Conservation (phyloP, 2,329 filamentous ascomycete species). For the Xylariaceae sp. region DNA sequence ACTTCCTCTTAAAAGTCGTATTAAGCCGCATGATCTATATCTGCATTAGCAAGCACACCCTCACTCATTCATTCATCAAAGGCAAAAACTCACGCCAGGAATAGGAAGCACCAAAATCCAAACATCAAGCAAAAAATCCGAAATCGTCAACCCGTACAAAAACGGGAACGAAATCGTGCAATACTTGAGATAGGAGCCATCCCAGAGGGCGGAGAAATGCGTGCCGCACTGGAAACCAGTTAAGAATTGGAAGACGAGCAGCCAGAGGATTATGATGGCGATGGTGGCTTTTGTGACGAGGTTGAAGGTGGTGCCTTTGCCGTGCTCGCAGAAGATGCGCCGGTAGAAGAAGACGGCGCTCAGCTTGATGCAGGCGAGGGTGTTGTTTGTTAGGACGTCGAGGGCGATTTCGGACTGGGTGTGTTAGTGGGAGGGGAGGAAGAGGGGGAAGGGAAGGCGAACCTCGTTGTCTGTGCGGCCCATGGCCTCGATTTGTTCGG, state of each 20-base stretch:
- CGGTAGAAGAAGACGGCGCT: slow-evolving; percentile 16
- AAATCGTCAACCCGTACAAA: slow-evolving; percentile 18
- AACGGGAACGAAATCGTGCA: slow-evolving; percentile 21
- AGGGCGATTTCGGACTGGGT: not conserved
- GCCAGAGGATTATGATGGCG: not conserved
- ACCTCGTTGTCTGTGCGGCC: not conserved
- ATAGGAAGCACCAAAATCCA: slow-evolving; percentile 22
- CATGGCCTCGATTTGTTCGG: not conserved
- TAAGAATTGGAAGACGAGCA: slow-evolving; percentile 16
- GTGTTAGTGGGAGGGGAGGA: too few species aligned
- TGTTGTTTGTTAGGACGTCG: slow-evolving; percentile 7
- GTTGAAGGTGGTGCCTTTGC: not conserved
- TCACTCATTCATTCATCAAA: too few species aligned
- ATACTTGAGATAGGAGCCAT: slow-evolving; percentile 20
- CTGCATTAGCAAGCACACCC: too few species aligned
- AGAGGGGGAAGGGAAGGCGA: not conserved
- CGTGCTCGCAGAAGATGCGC: slow-evolving; percentile 18
- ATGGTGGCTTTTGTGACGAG: not conserved
- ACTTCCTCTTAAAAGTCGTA: not conserved
- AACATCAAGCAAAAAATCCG: slow-evolving; percentile 22
- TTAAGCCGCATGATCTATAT: not conserved
- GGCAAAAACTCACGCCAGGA: not conserved
- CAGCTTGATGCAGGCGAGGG: not conserved
- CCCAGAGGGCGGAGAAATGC: slow-evolving; percentile 23
- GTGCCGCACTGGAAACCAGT: slow-evolving; percentile 23